Evolutionary conservation across 768 basidiomycete species (phyloP).

Genomic region (Naganishia vishniacii): DNA sequence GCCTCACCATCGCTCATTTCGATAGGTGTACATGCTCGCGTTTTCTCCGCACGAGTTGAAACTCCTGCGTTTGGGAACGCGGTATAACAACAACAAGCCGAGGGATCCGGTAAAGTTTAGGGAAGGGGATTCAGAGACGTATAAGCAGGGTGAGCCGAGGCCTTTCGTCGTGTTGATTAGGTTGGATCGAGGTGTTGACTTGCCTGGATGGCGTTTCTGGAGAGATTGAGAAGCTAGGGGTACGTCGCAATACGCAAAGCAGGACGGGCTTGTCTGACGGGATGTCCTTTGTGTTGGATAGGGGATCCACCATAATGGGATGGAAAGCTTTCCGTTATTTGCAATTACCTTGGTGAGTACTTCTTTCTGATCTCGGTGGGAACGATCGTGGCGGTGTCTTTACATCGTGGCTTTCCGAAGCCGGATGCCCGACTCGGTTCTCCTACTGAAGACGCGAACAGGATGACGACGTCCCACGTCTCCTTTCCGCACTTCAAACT

Average conservation of each 20-base stretch:
- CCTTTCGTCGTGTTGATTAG: background rate
- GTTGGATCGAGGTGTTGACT: background rate
- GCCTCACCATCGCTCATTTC: no score
- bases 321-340: slow-evolving; percentile 21
- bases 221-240: slow-evolving; percentile 17
- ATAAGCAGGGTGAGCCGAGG: slow-evolving; percentile 18
- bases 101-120: slow-evolving; percentile 22
- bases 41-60: slow-evolving; percentile 25
- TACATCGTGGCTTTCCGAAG: no score
- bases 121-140: slow-evolving; percentile 19
- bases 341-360: slow-evolving; percentile 7
- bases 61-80: slow-evolving; percentile 18
- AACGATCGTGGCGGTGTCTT: background rate
- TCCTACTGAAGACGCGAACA: no score
- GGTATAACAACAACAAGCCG: slow-evolving; percentile 25
- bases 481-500: no score
- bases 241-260: no score
- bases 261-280: no score
- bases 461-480: no score
- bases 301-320: slow-evolving; percentile 26
- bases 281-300: no score
- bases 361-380: background rate
- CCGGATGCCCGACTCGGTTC: no score
- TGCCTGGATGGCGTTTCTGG: no score
- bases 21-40: slow-evolving; percentile 19